phyloP scores from a whole-genome alignment of 2,329 filamentous ascomycete species.

The Colletotrichum lini region DNA sequence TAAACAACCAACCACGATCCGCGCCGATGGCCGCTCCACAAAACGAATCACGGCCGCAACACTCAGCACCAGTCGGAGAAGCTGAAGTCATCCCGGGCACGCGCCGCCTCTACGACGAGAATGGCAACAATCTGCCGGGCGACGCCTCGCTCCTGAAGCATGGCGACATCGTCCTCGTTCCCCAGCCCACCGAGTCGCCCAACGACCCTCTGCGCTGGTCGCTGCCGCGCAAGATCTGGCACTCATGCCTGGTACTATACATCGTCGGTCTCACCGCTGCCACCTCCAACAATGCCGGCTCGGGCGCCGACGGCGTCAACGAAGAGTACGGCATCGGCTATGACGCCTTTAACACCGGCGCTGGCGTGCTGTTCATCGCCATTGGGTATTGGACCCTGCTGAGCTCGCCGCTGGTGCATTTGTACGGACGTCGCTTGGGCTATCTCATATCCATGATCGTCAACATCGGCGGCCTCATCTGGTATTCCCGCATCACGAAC shows the following conservation, averaged over 20 bases:
- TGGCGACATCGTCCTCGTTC: conserved; percentile 65
- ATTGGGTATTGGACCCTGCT: conserved; percentile 71
- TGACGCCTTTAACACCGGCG: conserved; percentile 68
- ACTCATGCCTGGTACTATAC: conserved; percentile 65
- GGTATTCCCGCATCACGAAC: conserved; percentile 63
- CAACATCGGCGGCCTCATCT: conserved; percentile 66
- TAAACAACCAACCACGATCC: background rate
- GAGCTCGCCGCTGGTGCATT: conserved; percentile 65
- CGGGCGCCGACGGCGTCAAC: conserved; percentile 65
- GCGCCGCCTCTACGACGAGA: conserved; percentile 37
- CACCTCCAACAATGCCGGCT: conserved; percentile 69
- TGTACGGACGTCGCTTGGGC: conserved; percentile 69
- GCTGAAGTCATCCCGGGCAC: conserved; percentile 38
- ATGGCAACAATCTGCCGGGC: conserved; percentile 20
- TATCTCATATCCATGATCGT: conserved; percentile 67
- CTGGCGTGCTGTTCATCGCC: conserved; percentile 68
- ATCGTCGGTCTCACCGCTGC: conserved; percentile 69
- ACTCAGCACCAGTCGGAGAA: conserved; percentile 4
- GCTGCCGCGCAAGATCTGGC: conserved; percentile 61
- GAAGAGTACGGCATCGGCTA: conserved; percentile 66
- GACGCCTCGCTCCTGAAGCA: conserved; percentile 44
- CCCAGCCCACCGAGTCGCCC: conserved; percentile 66
- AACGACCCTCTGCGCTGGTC: conserved; percentile 69
- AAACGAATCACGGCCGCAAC: background rate
- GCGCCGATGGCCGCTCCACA: conserved; percentile 35